Evolutionary conservation across 306 rosid genomes (phyloP).

Genomic region (Adenanthera pavonina): DNA sequence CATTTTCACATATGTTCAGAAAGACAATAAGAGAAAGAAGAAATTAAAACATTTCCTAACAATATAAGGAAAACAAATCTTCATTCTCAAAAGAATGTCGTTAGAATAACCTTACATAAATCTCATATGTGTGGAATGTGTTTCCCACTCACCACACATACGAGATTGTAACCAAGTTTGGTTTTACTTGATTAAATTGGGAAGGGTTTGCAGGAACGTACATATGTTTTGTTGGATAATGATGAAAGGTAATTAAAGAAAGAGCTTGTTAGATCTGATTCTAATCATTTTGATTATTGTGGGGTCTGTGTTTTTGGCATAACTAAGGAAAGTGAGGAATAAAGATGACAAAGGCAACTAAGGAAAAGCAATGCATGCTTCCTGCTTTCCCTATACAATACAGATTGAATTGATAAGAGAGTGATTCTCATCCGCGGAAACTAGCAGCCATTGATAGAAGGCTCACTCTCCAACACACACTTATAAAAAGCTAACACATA

Average conservation of each 20-base stretch:
- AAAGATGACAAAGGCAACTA: conserved; percentile 46
- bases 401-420: conserved; percentile 42
- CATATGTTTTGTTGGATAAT: conserved; percentile 1
- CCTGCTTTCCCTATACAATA: conserved; percentile 24
- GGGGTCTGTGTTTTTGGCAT: conserved; percentile 49
- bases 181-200: background rate
- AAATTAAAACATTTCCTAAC: conserved; percentile 7
- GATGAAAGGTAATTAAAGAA: conserved; percentile 11
- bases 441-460: conserved; percentile 7
- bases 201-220: conserved; percentile 29
- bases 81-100: background rate
- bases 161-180: background rate
- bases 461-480: conserved; percentile 63
- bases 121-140: too few relatives aligned
- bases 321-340: conserved; percentile 54
- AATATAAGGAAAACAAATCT: background rate
- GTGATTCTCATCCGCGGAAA: conserved; percentile 46
- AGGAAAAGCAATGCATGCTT: conserved; percentile 40
- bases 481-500: conserved; percentile 27
- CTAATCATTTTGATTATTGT: conserved; percentile 44
- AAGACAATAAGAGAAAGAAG: background rate
- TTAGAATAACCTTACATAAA: conserved; percentile 11
- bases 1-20: background rate
- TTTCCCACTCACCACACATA: background rate
- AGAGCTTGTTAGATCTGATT: conserved; percentile 36